Conservation (phyloP, 768 basidiomycete species). For the Boletus pseudo-olivaceus region DNA sequence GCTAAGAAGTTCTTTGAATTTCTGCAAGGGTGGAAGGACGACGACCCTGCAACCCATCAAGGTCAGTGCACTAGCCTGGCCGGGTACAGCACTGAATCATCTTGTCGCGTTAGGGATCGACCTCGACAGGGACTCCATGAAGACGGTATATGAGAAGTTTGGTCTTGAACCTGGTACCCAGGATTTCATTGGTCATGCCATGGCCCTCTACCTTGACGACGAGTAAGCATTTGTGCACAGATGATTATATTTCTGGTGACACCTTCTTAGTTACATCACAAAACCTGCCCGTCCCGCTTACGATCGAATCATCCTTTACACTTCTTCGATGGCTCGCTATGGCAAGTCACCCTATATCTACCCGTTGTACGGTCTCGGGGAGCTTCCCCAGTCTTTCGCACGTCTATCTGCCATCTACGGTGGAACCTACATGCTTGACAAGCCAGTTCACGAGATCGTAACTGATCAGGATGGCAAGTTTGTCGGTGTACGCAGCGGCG, state of each 20-base stretch:
- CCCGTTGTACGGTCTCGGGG: conserved; percentile 96
- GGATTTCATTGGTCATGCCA: conserved; percentile 98
- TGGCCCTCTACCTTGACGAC: conserved; percentile 97
- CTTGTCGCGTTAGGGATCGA: conserved; percentile 57
- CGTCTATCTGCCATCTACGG: conserved; percentile 98
- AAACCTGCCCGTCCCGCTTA: conserved; percentile 89
- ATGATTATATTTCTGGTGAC: conserved; percentile 7
- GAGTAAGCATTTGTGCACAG: conserved; percentile 55
- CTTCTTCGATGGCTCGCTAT: conserved; percentile 97
- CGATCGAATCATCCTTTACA: conserved; percentile 95
- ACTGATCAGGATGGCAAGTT: conserved; percentile 85
- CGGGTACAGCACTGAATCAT: background rate
- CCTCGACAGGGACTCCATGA: conserved; percentile 91
- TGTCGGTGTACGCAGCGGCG: conserved; percentile 83
- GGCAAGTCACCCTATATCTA: conserved; percentile 99
- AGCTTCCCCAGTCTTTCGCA: conserved; percentile 97
- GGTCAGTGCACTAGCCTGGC: conserved; percentile 45
- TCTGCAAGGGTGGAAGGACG: conserved; percentile 92
- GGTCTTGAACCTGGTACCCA: conserved; percentile 96
- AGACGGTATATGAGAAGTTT: conserved; percentile 92
- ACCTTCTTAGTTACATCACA: conserved; percentile 72
- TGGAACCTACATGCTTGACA: conserved; percentile 99
- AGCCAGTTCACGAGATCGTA: conserved; percentile 86
- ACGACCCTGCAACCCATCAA: conserved; percentile 94
- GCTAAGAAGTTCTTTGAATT: conserved; percentile 99